A percentile compares a stretch with the other conserved stretches of the same genome.
Evolutionary conservation across 2,329 filamentous ascomycete genomes (phyloP).

Genomic region (Onygenales sp.): DNA sequence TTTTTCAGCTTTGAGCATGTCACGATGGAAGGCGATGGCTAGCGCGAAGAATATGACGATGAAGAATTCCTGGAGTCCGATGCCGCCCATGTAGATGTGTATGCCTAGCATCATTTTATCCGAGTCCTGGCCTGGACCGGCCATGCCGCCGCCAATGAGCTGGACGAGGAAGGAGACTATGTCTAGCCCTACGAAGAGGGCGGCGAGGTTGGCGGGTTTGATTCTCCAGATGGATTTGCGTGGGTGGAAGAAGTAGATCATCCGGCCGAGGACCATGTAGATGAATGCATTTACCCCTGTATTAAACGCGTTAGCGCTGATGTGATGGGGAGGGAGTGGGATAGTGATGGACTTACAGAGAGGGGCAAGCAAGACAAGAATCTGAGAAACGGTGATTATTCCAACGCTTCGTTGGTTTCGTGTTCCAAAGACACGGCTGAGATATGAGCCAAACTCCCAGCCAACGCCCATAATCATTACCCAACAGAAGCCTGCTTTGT

Average conservation of each 20-base stretch:
- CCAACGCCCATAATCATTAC: constrained; percentile 34
- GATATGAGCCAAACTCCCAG: constrained; percentile 33
- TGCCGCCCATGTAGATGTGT: constrained; percentile 47
- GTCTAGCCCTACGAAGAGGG: constrained; percentile 37
- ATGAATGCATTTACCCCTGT: constrained; percentile 37
- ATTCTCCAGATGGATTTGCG: constrained; percentile 24
- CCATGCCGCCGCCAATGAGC: constrained; percentile 28
- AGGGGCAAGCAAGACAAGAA: constrained; percentile 38
- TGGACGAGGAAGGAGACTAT: constrained; percentile 39
- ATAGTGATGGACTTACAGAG: constrained; percentile 18
- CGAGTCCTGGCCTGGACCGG: constrained; percentile 16
- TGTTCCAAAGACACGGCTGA: constrained; percentile 32
- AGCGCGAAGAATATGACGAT: constrained; percentile 40
- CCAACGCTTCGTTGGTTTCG: constrained; percentile 27
- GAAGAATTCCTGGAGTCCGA: constrained; percentile 43
- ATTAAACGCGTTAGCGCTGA: constrained; percentile 5
- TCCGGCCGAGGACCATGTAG: constrained; percentile 33
- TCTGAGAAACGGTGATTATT: constrained; percentile 24
- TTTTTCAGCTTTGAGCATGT: constrained; percentile 15
- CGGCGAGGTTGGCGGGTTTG: constrained; percentile 28
- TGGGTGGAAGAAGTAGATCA: constrained; percentile 31
- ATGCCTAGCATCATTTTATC: constrained; percentile 28
- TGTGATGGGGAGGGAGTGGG: background rate
- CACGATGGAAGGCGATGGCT: constrained; percentile 29
- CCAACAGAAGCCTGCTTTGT: constrained; percentile 34